phyloP scores from a whole-genome alignment of 2,329 filamentous ascomycete genomes.

The Mariannaea sp. region DNA sequence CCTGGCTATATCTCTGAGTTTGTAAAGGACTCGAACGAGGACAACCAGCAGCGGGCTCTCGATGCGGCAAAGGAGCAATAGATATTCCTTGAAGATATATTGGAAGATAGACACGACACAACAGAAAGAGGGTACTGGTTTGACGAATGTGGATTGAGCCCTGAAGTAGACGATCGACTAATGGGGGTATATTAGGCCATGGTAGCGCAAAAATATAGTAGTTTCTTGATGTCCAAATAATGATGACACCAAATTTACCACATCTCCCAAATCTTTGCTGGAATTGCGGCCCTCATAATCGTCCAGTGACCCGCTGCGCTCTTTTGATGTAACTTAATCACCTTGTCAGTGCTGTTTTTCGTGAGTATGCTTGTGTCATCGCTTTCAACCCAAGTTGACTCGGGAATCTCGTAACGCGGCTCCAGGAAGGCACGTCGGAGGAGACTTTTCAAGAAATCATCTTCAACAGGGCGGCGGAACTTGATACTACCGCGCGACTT shows the following conservation, averaged over 20 bases:
- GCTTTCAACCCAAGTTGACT: slow-evolving; percentile 51
- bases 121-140: background rate
- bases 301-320: slow-evolving; percentile 87
- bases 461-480: slow-evolving; percentile 68
- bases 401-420: slow-evolving; percentile 72
- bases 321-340: slow-evolving; percentile 73
- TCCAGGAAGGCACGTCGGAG: slow-evolving; percentile 72
- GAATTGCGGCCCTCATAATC: slow-evolving; percentile 87
- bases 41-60: slow-evolving; percentile 37
- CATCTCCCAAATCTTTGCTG: slow-evolving; percentile 79
- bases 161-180: background rate
- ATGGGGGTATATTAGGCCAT: background rate
- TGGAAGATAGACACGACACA: background rate
- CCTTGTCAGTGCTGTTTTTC: slow-evolving; percentile 65
- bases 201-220: slow-evolving; percentile 6
- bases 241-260: slow-evolving; percentile 61
- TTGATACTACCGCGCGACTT: slow-evolving; percentile 59
- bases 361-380: slow-evolving; percentile 60
- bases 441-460: slow-evolving; percentile 74
- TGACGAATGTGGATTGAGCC: background rate
- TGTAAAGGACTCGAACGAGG: slow-evolving; percentile 46
- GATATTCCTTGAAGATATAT: background rate
- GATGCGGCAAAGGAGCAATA: slow-evolving; percentile 34
- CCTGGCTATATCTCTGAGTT: slow-evolving; percentile 64
- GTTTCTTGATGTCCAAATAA: background rate